These are phyloP conservation scores for Rhizopogon vinicolor DNA, from an alignment of 768 basidiomycete genomes.

Conservation along the genomic window DNA sequence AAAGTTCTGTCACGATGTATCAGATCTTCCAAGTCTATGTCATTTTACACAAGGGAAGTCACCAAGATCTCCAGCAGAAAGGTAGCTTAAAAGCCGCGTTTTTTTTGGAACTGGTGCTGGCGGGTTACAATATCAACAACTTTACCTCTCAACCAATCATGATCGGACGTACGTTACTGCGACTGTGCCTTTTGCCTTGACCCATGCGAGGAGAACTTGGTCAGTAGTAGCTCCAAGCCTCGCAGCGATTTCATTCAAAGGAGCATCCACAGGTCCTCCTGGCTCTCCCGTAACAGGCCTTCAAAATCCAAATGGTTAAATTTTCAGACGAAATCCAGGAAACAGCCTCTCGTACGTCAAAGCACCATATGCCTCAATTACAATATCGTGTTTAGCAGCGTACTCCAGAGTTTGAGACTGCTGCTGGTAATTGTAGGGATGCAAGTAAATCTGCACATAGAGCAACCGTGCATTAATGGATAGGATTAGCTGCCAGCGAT, in stretches of 20 bases:
- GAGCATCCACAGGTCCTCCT: constrained; percentile 62
- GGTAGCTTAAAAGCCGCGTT: constrained; percentile 60
- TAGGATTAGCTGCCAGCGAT: not conserved
- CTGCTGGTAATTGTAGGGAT: constrained; percentile 61
- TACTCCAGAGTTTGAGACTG: constrained; percentile 56
- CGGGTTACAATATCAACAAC: not conserved
- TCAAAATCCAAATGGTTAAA: not conserved
- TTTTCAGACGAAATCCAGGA: not conserved
- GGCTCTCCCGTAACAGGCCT: constrained; percentile 58
- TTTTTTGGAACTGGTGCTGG: constrained; percentile 65
- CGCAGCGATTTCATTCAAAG: constrained; percentile 48
- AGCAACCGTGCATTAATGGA: not conserved
- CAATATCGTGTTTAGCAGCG: constrained; percentile 52
- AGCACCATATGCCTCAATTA: constrained; percentile 68
- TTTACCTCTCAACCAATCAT: not conserved
- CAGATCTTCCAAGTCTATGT: not conserved
- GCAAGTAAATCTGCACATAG: constrained; percentile 49
- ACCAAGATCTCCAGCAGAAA: constrained; percentile 64
- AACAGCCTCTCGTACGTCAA: constrained; percentile 42
- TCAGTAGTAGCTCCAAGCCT: constrained; percentile 50
- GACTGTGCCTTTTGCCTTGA: constrained; percentile 62
- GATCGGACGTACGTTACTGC: constrained; percentile 49
- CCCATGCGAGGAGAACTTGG: constrained; percentile 71
- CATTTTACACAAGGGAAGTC: constrained; percentile 9
- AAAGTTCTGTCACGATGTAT: constrained; percentile 33